These are phyloP conservation scores for Panaeolus papilionaceus DNA, from an alignment of 768 basidiomycete species.

Conservation along the genomic window DNA sequence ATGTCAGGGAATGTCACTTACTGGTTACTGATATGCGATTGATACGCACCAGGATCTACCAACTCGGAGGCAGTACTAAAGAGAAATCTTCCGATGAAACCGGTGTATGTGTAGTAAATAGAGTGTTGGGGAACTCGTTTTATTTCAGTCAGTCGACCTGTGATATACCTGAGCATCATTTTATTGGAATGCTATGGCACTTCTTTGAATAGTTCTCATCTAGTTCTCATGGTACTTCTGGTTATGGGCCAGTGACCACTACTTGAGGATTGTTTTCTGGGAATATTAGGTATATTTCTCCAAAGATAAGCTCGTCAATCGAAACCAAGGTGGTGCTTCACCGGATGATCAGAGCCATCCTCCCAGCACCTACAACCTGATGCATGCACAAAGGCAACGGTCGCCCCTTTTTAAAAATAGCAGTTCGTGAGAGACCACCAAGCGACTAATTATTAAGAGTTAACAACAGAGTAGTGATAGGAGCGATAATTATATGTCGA, in stretches of 20 bases:
- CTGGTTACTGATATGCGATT: background rate
- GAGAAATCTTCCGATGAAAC: background rate
- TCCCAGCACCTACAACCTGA: too few species aligned
- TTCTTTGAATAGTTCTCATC: background rate
- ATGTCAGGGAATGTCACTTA: background rate
- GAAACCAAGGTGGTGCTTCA: too few species aligned
- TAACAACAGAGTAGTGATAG: background rate
- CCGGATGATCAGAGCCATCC: too few species aligned
- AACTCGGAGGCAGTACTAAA: background rate
- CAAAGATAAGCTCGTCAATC: too few species aligned
- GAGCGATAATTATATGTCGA: conserved; percentile 3
- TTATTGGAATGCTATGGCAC: background rate
- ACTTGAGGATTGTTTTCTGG: too few species aligned
- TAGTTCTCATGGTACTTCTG: too few species aligned
- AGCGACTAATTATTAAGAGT: background rate
- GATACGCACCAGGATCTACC: background rate
- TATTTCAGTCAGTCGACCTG: background rate
- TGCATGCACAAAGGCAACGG: background rate
- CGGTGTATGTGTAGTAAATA: background rate
- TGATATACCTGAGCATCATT: background rate
- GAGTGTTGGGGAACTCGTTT: background rate
- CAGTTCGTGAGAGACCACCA: background rate
- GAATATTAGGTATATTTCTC: too few species aligned
- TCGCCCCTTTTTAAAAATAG: background rate
- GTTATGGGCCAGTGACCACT: too few species aligned